These are phyloP conservation scores for Thermomucor indicae-seudaticae DNA, from an alignment of 371 early-diverging fungal species.

Conservation along the genomic window DNA sequence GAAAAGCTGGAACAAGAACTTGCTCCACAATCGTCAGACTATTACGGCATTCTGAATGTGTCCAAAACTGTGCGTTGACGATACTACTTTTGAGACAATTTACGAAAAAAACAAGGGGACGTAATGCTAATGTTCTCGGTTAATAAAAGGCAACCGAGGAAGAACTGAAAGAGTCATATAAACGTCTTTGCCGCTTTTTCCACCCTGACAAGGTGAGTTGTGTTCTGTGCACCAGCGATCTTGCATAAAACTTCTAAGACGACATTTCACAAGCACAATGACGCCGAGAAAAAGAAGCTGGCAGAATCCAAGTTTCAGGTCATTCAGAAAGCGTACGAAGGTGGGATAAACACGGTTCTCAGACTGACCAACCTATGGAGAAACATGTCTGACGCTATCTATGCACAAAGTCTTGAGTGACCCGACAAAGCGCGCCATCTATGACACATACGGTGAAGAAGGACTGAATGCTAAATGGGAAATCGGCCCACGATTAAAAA, in stretches of 20 bases:
- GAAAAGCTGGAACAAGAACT: constrained; percentile 37
- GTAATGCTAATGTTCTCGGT: neutral
- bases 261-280: constrained; percentile 11
- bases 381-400: neutral
- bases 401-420: constrained; percentile 70
- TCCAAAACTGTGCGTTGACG: constrained; percentile 57
- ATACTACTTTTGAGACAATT: neutral
- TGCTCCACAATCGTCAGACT: constrained; percentile 56
- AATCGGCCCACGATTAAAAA: constrained; percentile 70
- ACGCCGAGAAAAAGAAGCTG: constrained; percentile 28
- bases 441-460: constrained; percentile 91
- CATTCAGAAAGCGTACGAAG: constrained; percentile 87
- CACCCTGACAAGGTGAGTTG: constrained; percentile 80
- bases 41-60: constrained; percentile 83
- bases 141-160: constrained; percentile 71
- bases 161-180: constrained; percentile 83
- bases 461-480: constrained; percentile 77
- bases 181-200: constrained; percentile 75
- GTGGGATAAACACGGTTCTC: constrained; percentile 34
- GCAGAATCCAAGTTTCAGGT: constrained; percentile 80
- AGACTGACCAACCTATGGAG: neutral
- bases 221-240: neutral
- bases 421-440: constrained; percentile 76
- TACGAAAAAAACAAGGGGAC: too few species aligned
- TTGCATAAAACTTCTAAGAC: neutral